phyloP scores from a whole-genome alignment of 2,329 filamentous ascomycete species.

The Botrytis pseudocinerea region DNA sequence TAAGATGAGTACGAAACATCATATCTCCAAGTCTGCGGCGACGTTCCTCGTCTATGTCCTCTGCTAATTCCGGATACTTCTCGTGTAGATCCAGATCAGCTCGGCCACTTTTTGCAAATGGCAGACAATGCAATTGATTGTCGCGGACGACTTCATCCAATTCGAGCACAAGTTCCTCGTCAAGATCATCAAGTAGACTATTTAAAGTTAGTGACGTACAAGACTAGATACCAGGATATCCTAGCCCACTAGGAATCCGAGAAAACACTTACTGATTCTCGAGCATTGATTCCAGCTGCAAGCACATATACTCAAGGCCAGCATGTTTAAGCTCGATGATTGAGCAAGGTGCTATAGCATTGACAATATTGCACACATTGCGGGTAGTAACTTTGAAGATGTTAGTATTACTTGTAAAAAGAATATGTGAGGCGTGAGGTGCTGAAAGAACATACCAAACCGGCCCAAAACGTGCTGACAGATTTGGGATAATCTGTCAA shows the following conservation, averaged over 20 bases:
- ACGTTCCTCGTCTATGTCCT: constrained; percentile 67
- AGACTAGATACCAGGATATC: background rate
- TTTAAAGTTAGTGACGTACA: constrained; percentile 3
- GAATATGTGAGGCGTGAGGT: background rate
- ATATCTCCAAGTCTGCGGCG: constrained; percentile 75
- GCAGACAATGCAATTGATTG: constrained; percentile 77
- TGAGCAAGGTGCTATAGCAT: constrained; percentile 80
- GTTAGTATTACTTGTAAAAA: constrained; percentile 29
- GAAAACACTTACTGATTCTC: constrained; percentile 63
- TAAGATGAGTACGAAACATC: constrained; percentile 63
- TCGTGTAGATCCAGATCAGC: constrained; percentile 67
- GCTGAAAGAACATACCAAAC: constrained; percentile 56
- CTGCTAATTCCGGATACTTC: constrained; percentile 43
- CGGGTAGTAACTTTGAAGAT: constrained; percentile 64
- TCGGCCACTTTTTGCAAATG: constrained; percentile 74
- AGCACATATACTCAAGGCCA: constrained; percentile 84
- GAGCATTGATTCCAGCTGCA: constrained; percentile 88
- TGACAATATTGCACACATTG: constrained; percentile 83
- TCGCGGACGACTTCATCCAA: constrained; percentile 77
- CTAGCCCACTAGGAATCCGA: background rate
- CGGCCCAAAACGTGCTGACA: constrained; percentile 82
- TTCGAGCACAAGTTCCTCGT: constrained; percentile 77
- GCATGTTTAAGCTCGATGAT: constrained; percentile 85
- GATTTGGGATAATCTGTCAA: constrained; percentile 84
- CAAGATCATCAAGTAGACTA: constrained; percentile 74